Evolutionary conservation across 208 protist genomes (phyloP).

Genomic region (Herpetomonas muscarum): DNA sequence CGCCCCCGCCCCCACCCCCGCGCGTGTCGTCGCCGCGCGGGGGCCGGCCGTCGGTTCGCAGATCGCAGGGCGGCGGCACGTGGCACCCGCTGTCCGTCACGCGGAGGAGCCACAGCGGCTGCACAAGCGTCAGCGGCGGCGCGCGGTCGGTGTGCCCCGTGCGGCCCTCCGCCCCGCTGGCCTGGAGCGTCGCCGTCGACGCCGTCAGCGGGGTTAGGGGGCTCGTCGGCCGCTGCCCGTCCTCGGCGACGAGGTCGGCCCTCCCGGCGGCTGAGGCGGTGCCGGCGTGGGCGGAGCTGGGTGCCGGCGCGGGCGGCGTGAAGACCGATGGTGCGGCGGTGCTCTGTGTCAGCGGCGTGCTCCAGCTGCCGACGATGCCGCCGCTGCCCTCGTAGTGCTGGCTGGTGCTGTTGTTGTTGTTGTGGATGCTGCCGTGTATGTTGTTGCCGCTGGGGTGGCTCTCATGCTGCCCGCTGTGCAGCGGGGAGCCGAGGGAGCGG

Average conservation of each 20-base stretch:
- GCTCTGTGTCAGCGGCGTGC: no score
- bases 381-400: not conserved
- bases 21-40: not conserved
- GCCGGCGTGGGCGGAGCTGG: no score
- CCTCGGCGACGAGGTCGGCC: no score
- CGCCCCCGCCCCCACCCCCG: not conserved
- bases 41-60: conserved; percentile 5
- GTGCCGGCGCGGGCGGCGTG: no score
- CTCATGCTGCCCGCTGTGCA: no score
- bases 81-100: not conserved
- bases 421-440: not conserved
- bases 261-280: no score
- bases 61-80: conserved; percentile 3
- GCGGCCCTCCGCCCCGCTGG: not conserved
- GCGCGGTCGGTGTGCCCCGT: not conserved
- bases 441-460: no score
- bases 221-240: not conserved
- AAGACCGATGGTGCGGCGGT: no score
- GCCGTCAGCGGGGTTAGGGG: not conserved
- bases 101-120: conserved; percentile 11
- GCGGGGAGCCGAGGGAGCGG: no score
- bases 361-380: no score
- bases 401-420: not conserved
- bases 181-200: not conserved
- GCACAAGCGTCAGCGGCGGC: conserved; percentile 9